These are phyloP conservation scores for Arthrobotrys entomopaga DNA, from an alignment of 2,329 filamentous ascomycete genomes.

Conservation along the genomic window DNA sequence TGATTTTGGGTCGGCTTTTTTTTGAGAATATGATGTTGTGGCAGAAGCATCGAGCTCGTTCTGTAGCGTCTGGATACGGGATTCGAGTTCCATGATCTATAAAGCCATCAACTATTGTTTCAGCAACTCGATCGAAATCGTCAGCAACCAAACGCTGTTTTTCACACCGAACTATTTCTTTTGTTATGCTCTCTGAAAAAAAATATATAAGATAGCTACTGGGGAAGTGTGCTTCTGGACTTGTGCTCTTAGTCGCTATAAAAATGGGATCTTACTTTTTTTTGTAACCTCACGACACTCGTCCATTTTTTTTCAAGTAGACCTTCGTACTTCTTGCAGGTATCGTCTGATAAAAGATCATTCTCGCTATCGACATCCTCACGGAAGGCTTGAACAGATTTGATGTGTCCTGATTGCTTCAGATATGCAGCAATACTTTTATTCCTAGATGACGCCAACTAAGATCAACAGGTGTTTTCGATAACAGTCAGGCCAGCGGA, in stretches of 20 bases:
- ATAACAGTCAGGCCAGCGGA: background rate
- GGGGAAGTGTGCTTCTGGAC: constrained; percentile 9
- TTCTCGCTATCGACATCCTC: constrained; percentile 79
- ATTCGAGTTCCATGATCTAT: constrained; percentile 93
- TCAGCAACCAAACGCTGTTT: constrained; percentile 46
- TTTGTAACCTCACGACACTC: constrained; percentile 90
- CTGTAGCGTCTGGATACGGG: constrained; percentile 77
- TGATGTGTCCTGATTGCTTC: constrained; percentile 76
- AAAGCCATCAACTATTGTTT: constrained; percentile 56
- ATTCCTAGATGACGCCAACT: constrained; percentile 70
- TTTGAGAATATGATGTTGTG: constrained; percentile 77
- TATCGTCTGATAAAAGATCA: constrained; percentile 77
- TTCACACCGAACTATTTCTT: constrained; percentile 39
- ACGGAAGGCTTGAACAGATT: constrained; percentile 70
- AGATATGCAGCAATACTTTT: constrained; percentile 94
- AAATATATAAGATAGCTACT: background rate
- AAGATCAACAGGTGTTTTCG: background rate
- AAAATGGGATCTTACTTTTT: constrained; percentile 73
- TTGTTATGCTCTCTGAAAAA: constrained; percentile 1
- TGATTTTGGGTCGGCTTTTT: constrained; percentile 82
- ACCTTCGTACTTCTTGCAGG: constrained; percentile 92
- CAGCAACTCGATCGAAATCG: constrained; percentile 44
- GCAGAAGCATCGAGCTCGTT: constrained; percentile 85
- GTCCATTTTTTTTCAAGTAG: constrained; percentile 99
- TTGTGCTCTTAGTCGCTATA: background rate